These are phyloP conservation scores for Ilex aquifolium DNA, from an alignment of 257 asterid genomes.

Conservation along the genomic window DNA sequence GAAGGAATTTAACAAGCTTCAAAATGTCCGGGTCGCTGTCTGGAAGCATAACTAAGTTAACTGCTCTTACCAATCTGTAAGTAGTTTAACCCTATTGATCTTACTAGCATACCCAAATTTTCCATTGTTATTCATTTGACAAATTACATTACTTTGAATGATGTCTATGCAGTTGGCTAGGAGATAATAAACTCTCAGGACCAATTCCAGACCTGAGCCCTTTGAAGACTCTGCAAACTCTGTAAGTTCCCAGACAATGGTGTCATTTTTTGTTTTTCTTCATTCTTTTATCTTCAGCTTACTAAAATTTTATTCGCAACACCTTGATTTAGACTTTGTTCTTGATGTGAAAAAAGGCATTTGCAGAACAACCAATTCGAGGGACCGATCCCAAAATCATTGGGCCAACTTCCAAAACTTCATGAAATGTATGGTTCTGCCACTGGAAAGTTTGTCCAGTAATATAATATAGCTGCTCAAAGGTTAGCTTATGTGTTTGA, in stretches of 20 bases:
- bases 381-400: conserved; percentile 54
- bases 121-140: not conserved
- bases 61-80: conserved; percentile 66
- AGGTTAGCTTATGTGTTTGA: not conserved
- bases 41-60: conserved; percentile 38
- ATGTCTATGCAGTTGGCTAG: conserved; percentile 56
- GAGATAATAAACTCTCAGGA: conserved; percentile 60
- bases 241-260: conserved; percentile 37
- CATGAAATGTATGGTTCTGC: conserved; percentile 48
- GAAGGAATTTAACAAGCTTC: conserved; percentile 65
- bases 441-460: not conserved
- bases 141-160: conserved; percentile 5
- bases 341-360: conserved; percentile 39
- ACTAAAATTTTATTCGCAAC: not conserved
- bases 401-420: conserved; percentile 53
- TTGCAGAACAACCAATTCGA: conserved; percentile 71
- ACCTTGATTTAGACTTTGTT: not conserved
- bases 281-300: not conserved
- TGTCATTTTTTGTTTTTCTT: not conserved
- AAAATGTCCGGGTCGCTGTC: conserved; percentile 62
- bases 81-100: conserved; percentile 14
- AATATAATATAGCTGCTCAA: not conserved
- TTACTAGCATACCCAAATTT: not conserved
- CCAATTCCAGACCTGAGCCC: conserved; percentile 60
- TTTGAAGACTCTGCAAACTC: conserved; percentile 41